Percentiles rank a stretch among this genome's conserved stretches.
phyloP scores from a whole-genome alignment of 371 early-diverging fungal species.

The Pancytospora philotis region DNA sequence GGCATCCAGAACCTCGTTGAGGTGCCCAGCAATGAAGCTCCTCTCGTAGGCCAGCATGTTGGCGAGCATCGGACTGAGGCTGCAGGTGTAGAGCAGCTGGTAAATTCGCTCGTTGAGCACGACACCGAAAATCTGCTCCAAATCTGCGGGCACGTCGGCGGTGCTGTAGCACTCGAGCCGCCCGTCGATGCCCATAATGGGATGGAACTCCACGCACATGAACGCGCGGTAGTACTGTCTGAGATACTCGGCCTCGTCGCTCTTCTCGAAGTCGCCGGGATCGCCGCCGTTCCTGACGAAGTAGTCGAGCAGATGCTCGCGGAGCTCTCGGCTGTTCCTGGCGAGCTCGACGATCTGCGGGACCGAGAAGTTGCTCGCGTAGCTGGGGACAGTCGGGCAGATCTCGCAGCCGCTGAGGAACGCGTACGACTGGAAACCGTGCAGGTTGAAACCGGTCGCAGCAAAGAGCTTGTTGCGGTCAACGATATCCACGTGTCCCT shows the following conservation, averaged over 20 bases:
- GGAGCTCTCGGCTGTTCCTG: constrained; percentile 11
- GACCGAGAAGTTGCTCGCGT: constrained; percentile 37
- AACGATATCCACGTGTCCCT: neutral
- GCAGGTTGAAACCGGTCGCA: constrained; percentile 6
- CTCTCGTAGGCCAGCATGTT: no score
- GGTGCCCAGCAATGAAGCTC: no score
- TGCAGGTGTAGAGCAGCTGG: constrained; percentile 24
- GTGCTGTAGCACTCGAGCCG: constrained; percentile 21
- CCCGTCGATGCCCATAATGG: constrained; percentile 51
- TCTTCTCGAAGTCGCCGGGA: neutral
- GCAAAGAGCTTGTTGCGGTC: constrained; percentile 12
- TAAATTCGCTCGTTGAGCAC: constrained; percentile 26
- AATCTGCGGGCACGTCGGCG: constrained; percentile 23
- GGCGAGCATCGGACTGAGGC: constrained; percentile 3
- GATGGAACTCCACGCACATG: constrained; percentile 34
- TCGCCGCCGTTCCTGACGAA: neutral
- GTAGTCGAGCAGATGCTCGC: neutral
- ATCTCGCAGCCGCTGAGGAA: constrained; percentile 54
- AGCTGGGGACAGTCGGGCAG: constrained; percentile 52
- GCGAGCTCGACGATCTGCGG: constrained; percentile 13
- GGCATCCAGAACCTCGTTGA: no score
- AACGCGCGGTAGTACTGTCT: constrained; percentile 25
- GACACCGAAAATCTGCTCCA: constrained; percentile 47
- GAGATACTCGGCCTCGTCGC: constrained; percentile 12
- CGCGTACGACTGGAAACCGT: constrained; percentile 13